Evolutionary conservation across 768 basidiomycete genomes (phyloP).

Genomic region (Auriscalpium vulgare): DNA sequence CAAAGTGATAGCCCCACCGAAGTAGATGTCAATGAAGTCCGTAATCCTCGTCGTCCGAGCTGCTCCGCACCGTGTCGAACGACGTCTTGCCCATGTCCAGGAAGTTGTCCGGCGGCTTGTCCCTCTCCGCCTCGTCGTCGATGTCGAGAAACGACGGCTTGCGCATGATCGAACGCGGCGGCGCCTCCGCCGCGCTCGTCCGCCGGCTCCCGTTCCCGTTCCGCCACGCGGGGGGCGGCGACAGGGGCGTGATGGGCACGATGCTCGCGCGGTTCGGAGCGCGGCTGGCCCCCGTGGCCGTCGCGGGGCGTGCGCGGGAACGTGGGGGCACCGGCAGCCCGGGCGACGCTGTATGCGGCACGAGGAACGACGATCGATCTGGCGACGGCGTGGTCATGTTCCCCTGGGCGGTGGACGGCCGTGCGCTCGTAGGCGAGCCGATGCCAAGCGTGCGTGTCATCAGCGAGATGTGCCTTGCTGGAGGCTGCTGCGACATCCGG

Average conservation of each 20-base stretch:
- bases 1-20: too few relatives aligned
- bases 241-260: conserved; percentile 27
- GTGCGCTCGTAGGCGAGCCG: background rate
- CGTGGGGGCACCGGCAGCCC: conserved; percentile 52
- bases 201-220: background rate
- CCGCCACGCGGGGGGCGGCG: conserved; percentile 26
- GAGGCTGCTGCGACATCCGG: background rate
- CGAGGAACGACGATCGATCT: conserved; percentile 12
- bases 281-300: conserved; percentile 3
- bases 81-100: conserved; percentile 33
- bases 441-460: background rate
- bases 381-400: background rate
- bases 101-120: conserved; percentile 26
- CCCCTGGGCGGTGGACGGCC: conserved; percentile 1
- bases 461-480: background rate
- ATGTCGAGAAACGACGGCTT: conserved; percentile 73
- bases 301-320: conserved; percentile 15
- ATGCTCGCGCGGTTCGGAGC: conserved; percentile 18
- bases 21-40: background rate
- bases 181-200: conserved; percentile 1
- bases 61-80: conserved; percentile 30
- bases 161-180: conserved; percentile 45
- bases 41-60: conserved; percentile 20
- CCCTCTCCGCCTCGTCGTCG: conserved; percentile 27
- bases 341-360: conserved; percentile 23